These are phyloP conservation scores for Actinomortierella ambigua DNA, from an alignment of 371 early-diverging fungal genomes.

Conservation along the genomic window DNA sequence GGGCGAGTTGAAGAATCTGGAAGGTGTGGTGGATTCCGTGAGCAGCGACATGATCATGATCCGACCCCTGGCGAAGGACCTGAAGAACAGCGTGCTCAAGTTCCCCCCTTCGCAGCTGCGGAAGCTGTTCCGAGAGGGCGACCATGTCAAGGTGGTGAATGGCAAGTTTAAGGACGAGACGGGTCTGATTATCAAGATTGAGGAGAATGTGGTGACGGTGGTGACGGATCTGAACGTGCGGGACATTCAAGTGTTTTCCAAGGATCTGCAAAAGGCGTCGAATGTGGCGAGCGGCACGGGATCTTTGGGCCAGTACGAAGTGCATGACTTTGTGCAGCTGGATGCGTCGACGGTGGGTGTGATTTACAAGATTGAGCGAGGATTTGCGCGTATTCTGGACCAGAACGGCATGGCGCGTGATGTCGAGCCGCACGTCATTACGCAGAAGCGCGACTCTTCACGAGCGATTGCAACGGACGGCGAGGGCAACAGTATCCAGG, in stretches of 20 bases:
- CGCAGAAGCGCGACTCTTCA: conserved; percentile 65
- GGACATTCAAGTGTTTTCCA: conserved; percentile 86
- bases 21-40: conserved; percentile 80
- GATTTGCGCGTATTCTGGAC: conserved; percentile 77
- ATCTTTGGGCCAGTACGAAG: conserved; percentile 66
- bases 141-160: conserved; percentile 92
- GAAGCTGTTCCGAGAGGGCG: conserved; percentile 89
- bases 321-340: conserved; percentile 88
- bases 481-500: conserved; percentile 74
- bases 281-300: conserved; percentile 51
- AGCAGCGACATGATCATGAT: conserved; percentile 68
- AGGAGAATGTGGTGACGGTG: conserved; percentile 80
- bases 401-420: conserved; percentile 76
- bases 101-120: conserved; percentile 69
- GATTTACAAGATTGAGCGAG: conserved; percentile 82
- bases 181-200: conserved; percentile 86
- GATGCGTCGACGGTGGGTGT: conserved; percentile 80
- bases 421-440: conserved; percentile 74
- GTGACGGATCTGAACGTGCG: conserved; percentile 77
- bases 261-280: conserved; percentile 83
- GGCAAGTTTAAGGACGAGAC: conserved; percentile 89
- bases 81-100: conserved; percentile 50
- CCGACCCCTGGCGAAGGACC: conserved; percentile 58
- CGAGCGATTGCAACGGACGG: conserved; percentile 81
- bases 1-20: conserved; percentile 87